Percentiles rank a stretch among this genome's conserved stretches.
Evolutionary conservation across 768 basidiomycete genomes (phyloP).

Genomic region (Dentipellis sp.): DNA sequence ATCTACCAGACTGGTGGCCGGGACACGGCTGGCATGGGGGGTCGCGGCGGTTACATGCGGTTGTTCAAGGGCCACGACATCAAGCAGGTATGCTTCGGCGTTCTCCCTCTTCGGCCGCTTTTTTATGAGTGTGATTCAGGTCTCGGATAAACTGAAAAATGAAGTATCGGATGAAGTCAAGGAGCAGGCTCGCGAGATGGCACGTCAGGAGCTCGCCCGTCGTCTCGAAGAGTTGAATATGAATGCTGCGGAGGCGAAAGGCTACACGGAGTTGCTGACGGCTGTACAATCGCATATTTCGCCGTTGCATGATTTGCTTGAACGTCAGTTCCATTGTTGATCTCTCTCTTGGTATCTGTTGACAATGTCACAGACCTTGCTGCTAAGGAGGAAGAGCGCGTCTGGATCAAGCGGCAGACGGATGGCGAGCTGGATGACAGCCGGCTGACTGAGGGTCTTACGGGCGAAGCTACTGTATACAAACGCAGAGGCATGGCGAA

Average conservation of each 20-base stretch:
- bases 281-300: slow-evolving; percentile 54
- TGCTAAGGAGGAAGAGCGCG: slow-evolving; percentile 59
- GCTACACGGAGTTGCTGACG: slow-evolving; percentile 41
- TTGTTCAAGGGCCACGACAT: slow-evolving; percentile 52
- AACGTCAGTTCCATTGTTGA: slow-evolving; percentile 32
- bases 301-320: slow-evolving; percentile 49
- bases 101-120: too few species aligned
- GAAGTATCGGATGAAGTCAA: slow-evolving; percentile 52
- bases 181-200: slow-evolving; percentile 59
- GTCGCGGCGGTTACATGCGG: slow-evolving; percentile 59
- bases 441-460: slow-evolving; percentile 56
- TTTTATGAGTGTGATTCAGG: slow-evolving; percentile 19
- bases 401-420: slow-evolving; percentile 64
- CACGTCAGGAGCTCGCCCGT: slow-evolving; percentile 49
- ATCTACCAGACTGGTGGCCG: slow-evolving; percentile 46
- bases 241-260: slow-evolving; percentile 43
- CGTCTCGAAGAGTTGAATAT: slow-evolving; percentile 58
- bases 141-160: slow-evolving; percentile 44
- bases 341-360: not conserved
- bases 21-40: slow-evolving; percentile 59
- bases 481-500: slow-evolving; percentile 64
- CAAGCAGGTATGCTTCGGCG: slow-evolving; percentile 34
- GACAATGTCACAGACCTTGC: slow-evolving; percentile 38
- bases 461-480: slow-evolving; percentile 62
- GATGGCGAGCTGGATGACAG: slow-evolving; percentile 65